phyloP scores from a whole-genome alignment of 129 eudicot species.

The Flaveria linearis region DNA sequence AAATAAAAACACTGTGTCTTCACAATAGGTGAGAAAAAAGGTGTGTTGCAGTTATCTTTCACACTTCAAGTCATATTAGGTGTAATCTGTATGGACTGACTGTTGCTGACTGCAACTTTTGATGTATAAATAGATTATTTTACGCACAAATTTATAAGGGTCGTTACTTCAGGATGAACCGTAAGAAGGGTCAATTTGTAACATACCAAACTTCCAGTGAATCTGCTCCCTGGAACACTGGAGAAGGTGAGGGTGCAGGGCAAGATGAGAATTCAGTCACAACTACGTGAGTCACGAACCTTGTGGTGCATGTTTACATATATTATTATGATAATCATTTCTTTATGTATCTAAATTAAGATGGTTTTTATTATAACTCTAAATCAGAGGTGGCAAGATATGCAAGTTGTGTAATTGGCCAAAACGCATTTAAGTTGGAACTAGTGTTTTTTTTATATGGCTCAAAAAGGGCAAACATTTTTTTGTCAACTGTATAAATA shows the following conservation, averaged over 20 bases:
- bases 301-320: neutral
- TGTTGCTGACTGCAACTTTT: neutral
- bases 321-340: neutral
- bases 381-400: neutral
- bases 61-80: neutral
- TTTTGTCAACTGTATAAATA: neutral
- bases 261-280: slow-evolving; percentile 43
- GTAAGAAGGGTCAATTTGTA: slow-evolving; percentile 73
- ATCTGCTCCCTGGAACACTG: slow-evolving; percentile 31
- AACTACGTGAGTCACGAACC: slow-evolving; percentile 48
- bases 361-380: slow-evolving; percentile 12
- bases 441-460: neutral
- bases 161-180: slow-evolving; percentile 52
- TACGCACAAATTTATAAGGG: slow-evolving; percentile 5
- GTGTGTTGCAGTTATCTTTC: neutral
- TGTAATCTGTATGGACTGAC: neutral
- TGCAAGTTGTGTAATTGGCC: neutral
- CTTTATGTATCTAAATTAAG: slow-evolving; percentile 11
- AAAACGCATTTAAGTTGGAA: neutral
- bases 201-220: slow-evolving; percentile 42
- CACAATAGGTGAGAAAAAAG: neutral
- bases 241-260: slow-evolving; percentile 45
- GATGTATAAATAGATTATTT: neutral
- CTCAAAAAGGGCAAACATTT: neutral
- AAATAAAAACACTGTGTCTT: neutral